phyloP scores from a whole-genome alignment of 495 filamentous ascomycete species.

The Extremus antarcticus region DNA sequence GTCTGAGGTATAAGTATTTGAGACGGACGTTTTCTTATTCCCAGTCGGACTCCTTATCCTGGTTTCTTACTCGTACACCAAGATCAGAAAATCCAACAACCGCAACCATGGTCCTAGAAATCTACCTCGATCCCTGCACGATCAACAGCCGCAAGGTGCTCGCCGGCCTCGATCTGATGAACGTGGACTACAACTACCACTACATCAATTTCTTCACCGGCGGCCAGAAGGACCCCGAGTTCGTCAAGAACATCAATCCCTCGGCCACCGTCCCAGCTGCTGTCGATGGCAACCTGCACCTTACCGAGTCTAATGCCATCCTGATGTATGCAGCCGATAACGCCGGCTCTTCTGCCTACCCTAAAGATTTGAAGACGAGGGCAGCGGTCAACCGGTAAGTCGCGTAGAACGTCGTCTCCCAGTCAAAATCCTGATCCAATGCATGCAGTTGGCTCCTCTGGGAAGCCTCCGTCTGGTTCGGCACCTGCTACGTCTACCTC shows the following conservation, averaged over 20 bases:
- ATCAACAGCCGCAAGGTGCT: slow-evolving; percentile 30
- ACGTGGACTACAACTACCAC: slow-evolving; percentile 24
- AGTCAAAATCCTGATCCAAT: no score
- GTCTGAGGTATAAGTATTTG: no score
- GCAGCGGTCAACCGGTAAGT: slow-evolving; percentile 24
- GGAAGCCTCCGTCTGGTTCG: slow-evolving; percentile 28
- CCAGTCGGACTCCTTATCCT: no score
- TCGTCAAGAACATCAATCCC: slow-evolving; percentile 27
- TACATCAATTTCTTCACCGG: slow-evolving; percentile 28
- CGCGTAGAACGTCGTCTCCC: no score
- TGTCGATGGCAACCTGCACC: slow-evolving; percentile 21
- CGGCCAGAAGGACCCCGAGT: slow-evolving; percentile 24
- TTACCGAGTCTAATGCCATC: slow-evolving; percentile 32
- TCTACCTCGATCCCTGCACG: slow-evolving; percentile 31
- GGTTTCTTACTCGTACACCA: no score
- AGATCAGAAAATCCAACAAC: not conserved
- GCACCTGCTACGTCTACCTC: slow-evolving; percentile 27
- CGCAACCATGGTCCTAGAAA: slow-evolving; percentile 16
- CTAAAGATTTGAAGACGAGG: slow-evolving; percentile 25
- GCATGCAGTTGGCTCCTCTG: slow-evolving; percentile 32
- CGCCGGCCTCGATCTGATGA: slow-evolving; percentile 27
- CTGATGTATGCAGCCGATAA: slow-evolving; percentile 27
- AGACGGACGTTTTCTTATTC: no score
- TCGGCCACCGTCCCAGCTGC: slow-evolving; percentile 27
- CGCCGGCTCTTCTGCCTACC: slow-evolving; percentile 16